Evolutionary conservation across 2,329 filamentous ascomycete genomes (phyloP).

Genomic region (Aspergillus ibericus): DNA sequence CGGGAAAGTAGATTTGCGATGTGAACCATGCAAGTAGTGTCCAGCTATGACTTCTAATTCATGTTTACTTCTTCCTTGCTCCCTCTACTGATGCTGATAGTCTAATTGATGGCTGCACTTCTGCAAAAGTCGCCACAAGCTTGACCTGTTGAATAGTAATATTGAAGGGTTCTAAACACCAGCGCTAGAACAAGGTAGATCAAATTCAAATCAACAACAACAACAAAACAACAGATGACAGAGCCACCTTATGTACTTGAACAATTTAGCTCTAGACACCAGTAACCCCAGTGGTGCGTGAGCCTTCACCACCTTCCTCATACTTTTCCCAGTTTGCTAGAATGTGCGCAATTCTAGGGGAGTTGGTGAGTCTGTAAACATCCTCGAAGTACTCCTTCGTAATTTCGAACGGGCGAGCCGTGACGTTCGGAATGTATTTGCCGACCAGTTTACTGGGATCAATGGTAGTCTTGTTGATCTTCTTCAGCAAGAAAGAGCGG

Average conservation of each 20-base stretch:
- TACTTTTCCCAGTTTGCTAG: conserved; percentile 86
- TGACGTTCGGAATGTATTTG: conserved; percentile 99
- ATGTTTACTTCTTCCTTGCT: too few relatives aligned
- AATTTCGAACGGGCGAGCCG: conserved; percentile 89
- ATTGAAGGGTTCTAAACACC: background rate
- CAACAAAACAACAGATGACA: background rate
- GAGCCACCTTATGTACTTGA: conserved; percentile 5
- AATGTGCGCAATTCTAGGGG: conserved; percentile 54
- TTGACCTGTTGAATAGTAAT: background rate
- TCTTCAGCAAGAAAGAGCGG: conserved; percentile 97
- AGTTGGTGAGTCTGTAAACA: conserved; percentile 90
- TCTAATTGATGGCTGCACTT: background rate
- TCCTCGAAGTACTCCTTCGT: conserved; percentile 99
- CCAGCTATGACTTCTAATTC: too few relatives aligned
- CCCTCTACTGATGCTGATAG: too few relatives aligned
- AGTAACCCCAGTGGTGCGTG: conserved; percentile 21
- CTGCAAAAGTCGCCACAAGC: background rate
- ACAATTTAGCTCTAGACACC: conserved; percentile 10
- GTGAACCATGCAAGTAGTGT: too few relatives aligned
- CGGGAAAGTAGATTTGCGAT: too few relatives aligned
- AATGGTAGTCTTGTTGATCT: conserved; percentile 99
- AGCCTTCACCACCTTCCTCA: conserved; percentile 40
- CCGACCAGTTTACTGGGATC: conserved; percentile 95
- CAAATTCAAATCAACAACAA: background rate
- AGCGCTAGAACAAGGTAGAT: conserved; percentile 5